phyloP scores from a whole-genome alignment of 192 early-diverging fungal genomes.

The Backusella liffmaniae region DNA sequence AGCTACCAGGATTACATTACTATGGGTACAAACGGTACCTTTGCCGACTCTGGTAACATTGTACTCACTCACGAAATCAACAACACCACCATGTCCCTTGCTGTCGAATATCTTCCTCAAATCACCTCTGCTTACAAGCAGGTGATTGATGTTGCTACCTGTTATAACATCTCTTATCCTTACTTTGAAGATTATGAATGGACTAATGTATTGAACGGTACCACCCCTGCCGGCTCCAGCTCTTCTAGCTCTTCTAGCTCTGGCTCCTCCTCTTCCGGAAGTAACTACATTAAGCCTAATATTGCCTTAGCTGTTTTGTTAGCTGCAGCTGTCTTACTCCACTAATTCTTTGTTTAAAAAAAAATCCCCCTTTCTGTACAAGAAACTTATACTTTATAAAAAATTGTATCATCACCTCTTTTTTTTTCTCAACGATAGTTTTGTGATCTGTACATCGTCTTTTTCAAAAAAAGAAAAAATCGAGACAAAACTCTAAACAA shows the following conservation, averaged over 20 bases:
- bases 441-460: neutral
- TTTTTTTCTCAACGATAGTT: neutral
- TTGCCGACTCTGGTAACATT: slow-evolving; percentile 30
- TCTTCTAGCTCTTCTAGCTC: neutral
- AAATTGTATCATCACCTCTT: neutral
- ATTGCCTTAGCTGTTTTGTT: neutral
- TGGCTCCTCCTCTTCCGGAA: neutral
- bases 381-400: neutral
- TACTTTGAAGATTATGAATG: slow-evolving; percentile 31
- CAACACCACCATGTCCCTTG: slow-evolving; percentile 36
- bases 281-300: neutral
- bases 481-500: neutral
- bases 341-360: neutral
- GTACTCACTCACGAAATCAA: slow-evolving; percentile 41
- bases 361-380: neutral
- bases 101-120: slow-evolving; percentile 36
- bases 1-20: slow-evolving; percentile 19
- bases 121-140: slow-evolving; percentile 32
- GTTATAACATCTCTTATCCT: slow-evolving; percentile 37
- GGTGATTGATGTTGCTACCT: slow-evolving; percentile 32
- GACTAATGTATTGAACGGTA: neutral
- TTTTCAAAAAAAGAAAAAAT: neutral
- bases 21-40: slow-evolving; percentile 32
- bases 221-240: neutral
- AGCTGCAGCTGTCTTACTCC: neutral